Base-by-base conservation (phyloP, 2,329 filamentous ascomycete genomes). In the Aspergillus sp. region DNA sequence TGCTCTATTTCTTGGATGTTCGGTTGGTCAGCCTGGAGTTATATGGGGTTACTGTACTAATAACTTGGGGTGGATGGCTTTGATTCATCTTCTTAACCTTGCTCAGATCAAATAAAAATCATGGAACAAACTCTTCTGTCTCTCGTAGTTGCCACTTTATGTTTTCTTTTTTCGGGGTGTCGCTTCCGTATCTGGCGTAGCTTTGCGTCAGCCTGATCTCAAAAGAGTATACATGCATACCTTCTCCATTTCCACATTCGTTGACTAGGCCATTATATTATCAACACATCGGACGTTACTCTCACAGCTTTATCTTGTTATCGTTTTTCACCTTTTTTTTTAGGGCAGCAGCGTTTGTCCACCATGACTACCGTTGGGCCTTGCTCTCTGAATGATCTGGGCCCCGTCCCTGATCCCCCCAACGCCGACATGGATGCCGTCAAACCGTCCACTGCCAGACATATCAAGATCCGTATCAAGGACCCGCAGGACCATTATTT, bases 401-500 rank as follows among this genome's bases (percentile, higher is more conserved):
- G 53, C 10, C 53, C 53, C 1, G 29, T 55, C 1, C 53, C n/a
- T n/a, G n/a, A 55, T 26, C 53, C 53, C 3, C 45, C 51, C 30
- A 44, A 46, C 36, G 49, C 50, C 9, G 49, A 47, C n/a, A 48
- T 48, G 7, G 29, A 41, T 4, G 49, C 47, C 27, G 38, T 52
- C 39, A 54, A 55, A 43, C 49, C 51, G 4, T 48, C 51, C 3
- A 39, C 51, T 19, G 53, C 53, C 10, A 47, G 48, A 26, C 38
- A 46, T 1, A 44, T 55, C 36, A 32, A 47, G 35, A 59, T 58
- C 42, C 26, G 38, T 35, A 56, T 57, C 36, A 46, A 51, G 4
- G 56, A 58, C 44, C 54, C 56, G 5, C 51, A 56, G 7, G 48
- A 58, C 45, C 55, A 59, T 34, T 46, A 52, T 29, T 56, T 52